These are phyloP conservation scores for Chloranthus sessilifolius DNA, from an alignment of 164 flowering plant species.

Conservation along the genomic window DNA sequence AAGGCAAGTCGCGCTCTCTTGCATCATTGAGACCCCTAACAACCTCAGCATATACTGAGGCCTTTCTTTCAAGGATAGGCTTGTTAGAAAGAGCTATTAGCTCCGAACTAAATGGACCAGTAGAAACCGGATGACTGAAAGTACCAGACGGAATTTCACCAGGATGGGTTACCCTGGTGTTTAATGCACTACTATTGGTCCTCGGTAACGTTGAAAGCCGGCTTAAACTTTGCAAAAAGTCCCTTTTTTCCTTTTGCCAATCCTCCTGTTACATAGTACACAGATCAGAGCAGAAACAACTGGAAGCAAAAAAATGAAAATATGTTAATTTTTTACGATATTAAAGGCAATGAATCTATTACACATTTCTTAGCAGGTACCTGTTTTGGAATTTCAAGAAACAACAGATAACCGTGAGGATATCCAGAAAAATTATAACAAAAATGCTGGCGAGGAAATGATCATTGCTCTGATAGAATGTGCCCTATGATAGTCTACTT, in stretches of 20 bases:
- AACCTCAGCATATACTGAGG: slow-evolving; percentile 65
- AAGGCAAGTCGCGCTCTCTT: slow-evolving; percentile 63
- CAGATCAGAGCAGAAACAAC: neutral
- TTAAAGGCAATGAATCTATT: neutral
- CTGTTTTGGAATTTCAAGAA: neutral
- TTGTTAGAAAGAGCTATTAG: slow-evolving; percentile 42
- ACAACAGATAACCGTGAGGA: too few relatives aligned
- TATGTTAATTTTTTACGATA: neutral
- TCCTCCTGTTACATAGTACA: slow-evolving; percentile 59
- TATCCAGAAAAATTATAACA: too few relatives aligned
- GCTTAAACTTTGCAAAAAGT: slow-evolving; percentile 86
- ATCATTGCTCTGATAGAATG: too few relatives aligned
- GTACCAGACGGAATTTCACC: slow-evolving; percentile 46
- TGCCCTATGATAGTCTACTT: too few relatives aligned
- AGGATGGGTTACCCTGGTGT: slow-evolving; percentile 26
- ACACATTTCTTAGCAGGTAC: neutral
- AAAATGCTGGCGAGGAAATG: too few relatives aligned
- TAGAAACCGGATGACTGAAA: slow-evolving; percentile 49
- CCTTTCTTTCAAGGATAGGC: slow-evolving; percentile 68
- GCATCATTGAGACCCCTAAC: slow-evolving; percentile 75
- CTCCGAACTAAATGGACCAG: slow-evolving; percentile 47
- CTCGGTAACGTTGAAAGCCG: slow-evolving; percentile 76
- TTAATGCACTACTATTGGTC: slow-evolving; percentile 42
- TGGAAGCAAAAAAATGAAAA: neutral
- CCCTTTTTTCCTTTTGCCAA: slow-evolving; percentile 92